Evolutionary conservation across 345 rosid species (phyloP), one percentile per base, ranked within the genome.

Genomic region (Kernera saxatilis): DNA sequence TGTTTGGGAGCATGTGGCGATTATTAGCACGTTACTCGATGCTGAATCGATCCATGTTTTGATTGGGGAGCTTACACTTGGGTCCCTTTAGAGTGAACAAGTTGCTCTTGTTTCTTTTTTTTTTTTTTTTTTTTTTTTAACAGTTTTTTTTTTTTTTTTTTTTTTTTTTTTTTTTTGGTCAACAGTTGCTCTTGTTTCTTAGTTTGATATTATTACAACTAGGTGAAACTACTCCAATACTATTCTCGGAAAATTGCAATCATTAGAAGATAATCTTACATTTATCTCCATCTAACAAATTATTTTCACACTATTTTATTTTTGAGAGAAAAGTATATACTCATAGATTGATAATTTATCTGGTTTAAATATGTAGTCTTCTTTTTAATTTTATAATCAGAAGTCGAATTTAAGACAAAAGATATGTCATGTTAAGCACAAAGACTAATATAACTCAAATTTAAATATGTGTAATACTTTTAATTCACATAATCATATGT

Each of bases 171-270:
- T n/a, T n/a, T n/a, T n/a, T n/a, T n/a, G n/a, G n/a, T n/a, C n/a
- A n/a, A n/a, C n/a, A 64, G 57, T 72, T 72, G 65, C 37, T 54
- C 33, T 72, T 64, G 58, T 72, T 45, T 35, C 64, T 53, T 54
- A 39, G 49, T 33, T 64, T 33, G 56, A 23, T 33, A 40, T 71
- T 71, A 17, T 17, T 36, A 51, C 43, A 30, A 61, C 60, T 59
- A 26, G 74, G 15, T 70, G 35, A 27, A 53, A 53, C 10, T 59
- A 30, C 67, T 12, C n/a, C 52, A 25, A 11, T 37, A 5, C 12
- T 14, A 39, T 40, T 40, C 62, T 59, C 68, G 29, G 1, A 39
- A 22, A 30, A 14, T 7, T 32, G 55, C 63, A 72, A 63, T 72
- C 70, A 71, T 49, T 59, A 51, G 59, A 70, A 26, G 52, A 60